A percentile compares a stretch with the other conserved stretches of the same genome.
Evolutionary conservation across 768 basidiomycete genomes (phyloP).

Genomic region (Rhodotorula kratochvilovae): DNA sequence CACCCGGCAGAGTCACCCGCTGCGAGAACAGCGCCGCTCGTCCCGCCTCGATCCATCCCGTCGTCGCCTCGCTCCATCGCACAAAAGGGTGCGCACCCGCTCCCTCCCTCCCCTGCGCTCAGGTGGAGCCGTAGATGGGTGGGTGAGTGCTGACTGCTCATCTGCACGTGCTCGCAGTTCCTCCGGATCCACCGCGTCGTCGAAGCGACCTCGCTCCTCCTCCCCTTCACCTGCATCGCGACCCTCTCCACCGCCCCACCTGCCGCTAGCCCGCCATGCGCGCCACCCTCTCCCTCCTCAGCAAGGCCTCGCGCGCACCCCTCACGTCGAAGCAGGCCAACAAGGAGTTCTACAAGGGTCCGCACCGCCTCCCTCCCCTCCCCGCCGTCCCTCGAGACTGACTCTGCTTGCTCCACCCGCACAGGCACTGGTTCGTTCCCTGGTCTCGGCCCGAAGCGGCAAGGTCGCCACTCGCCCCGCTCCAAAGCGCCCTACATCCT

Average conservation of each 20-base stretch:
- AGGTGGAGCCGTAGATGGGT: not conserved
- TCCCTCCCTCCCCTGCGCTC: too few species aligned
- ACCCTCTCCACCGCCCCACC: not conserved
- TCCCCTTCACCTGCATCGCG: not conserved
- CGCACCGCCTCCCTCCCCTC: conserved; percentile 21
- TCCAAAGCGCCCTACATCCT: conserved; percentile 43
- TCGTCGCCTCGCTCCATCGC: not conserved
- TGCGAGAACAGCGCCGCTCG: not conserved
- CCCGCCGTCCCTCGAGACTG: not conserved
- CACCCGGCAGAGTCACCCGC: too few species aligned
- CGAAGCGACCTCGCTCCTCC: not conserved
- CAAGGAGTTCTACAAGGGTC: conserved; percentile 96
- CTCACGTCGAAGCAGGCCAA: conserved; percentile 82
- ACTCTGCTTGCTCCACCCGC: conserved; percentile 49
- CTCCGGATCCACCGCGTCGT: too few species aligned
- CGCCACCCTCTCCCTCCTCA: conserved; percentile 61
- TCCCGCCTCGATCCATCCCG: not conserved
- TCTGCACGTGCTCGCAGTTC: not conserved
- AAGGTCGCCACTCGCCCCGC: conserved; percentile 73
- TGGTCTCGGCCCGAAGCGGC: conserved; percentile 75
- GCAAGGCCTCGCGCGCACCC: conserved; percentile 77
- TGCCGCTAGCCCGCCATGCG: conserved; percentile 48
- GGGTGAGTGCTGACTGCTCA: too few species aligned
- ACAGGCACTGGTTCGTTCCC: conserved; percentile 62
- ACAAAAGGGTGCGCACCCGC: not conserved